These are phyloP conservation scores for Morella rubra DNA, from an alignment of 306 rosid genomes.

Conservation along the genomic window DNA sequence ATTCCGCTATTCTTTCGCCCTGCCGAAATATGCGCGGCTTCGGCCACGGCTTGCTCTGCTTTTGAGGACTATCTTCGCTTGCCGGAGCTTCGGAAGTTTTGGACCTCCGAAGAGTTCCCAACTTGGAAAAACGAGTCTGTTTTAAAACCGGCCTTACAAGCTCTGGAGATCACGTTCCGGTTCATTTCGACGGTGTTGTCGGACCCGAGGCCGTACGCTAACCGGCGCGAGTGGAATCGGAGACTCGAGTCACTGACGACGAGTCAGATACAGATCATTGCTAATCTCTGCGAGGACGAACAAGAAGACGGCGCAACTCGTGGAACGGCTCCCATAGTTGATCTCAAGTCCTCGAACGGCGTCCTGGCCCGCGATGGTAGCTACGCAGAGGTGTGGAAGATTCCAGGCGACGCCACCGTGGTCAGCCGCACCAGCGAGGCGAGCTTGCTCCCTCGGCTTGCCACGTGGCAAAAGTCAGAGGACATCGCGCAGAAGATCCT, in stretches of 20 bases:
- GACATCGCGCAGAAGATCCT: slow-evolving; percentile 53
- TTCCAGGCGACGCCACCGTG: slow-evolving; percentile 37
- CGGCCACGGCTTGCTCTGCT: slow-evolving; percentile 48
- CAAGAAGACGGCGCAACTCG: slow-evolving; percentile 47
- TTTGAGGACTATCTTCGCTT: slow-evolving; percentile 78
- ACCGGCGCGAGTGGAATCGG: slow-evolving; percentile 73
- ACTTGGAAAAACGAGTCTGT: slow-evolving; percentile 69
- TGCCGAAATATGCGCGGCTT: slow-evolving; percentile 54
- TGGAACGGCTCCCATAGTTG: slow-evolving; percentile 57
- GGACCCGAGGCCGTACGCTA: slow-evolving; percentile 67
- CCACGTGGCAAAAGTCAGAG: slow-evolving; percentile 69
- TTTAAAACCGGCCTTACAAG: slow-evolving; percentile 71
- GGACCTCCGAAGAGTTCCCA: slow-evolving; percentile 60
- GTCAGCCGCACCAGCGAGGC: slow-evolving; percentile 65
- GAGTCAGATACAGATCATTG: slow-evolving; percentile 56
- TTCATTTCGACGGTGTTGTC: slow-evolving; percentile 58
- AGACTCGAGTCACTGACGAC: slow-evolving; percentile 56
- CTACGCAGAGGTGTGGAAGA: slow-evolving; percentile 53
- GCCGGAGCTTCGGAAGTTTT: slow-evolving; percentile 56
- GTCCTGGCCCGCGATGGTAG: slow-evolving; percentile 51
- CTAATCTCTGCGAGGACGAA: slow-evolving; percentile 65
- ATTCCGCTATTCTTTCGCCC: slow-evolving; percentile 39
- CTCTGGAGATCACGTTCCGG: slow-evolving; percentile 78
- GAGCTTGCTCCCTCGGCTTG: slow-evolving; percentile 71
- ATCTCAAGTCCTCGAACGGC: slow-evolving; percentile 29